Evolutionary conservation across 257 asterid species (phyloP), one percentile per base, ranked within the genome.

Genomic region (Solanum bulbocastanum): DNA sequence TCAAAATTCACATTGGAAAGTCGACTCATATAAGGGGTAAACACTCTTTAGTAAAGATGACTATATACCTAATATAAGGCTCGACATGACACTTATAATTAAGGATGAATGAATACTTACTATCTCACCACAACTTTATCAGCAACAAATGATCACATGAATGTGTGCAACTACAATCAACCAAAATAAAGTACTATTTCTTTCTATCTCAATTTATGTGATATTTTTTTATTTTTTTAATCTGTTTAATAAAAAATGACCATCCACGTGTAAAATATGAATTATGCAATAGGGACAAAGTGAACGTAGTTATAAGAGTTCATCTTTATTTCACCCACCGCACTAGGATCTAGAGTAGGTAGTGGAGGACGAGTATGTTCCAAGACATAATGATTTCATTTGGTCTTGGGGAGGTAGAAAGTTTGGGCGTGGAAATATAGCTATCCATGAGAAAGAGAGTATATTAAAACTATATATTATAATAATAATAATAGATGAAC

Each of bases 361-460:
- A 35, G 37, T 75, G 85, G 87, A 69, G 90, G 44, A 74, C 88
- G 94, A 91, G 96, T 94, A 93, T 92, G 94, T 94, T 92, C 94
- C 94, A 94, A 95, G 98, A 94, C 98, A 95, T 93, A 95, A 95
- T 95, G 91, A 95, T 95, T 94, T 91, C 95, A 90, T 90, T 93
- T 36, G 92, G 92, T 84, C 94, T 92, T 89, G 93, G 96, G 96
- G 95, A 90, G 91, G 93, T 94, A 91, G 89, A 94, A 94, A 94
- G 92, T 83, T 90, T 88, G 90, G 93, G 96, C 95, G 93, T 92
- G 95, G 94, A 92, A 92, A 90, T 36, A 87, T 88, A 86, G 84
- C 90, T 35, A 84, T 84, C 78, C 73, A 35, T 69, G 32, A 84
- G 25, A 16, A 30, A 15, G 32, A 66, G 52, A 52, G 32, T 87